These are phyloP conservation scores for Xylaria scruposa DNA, from an alignment of 495 filamentous ascomycete genomes.

Conservation along the genomic window DNA sequence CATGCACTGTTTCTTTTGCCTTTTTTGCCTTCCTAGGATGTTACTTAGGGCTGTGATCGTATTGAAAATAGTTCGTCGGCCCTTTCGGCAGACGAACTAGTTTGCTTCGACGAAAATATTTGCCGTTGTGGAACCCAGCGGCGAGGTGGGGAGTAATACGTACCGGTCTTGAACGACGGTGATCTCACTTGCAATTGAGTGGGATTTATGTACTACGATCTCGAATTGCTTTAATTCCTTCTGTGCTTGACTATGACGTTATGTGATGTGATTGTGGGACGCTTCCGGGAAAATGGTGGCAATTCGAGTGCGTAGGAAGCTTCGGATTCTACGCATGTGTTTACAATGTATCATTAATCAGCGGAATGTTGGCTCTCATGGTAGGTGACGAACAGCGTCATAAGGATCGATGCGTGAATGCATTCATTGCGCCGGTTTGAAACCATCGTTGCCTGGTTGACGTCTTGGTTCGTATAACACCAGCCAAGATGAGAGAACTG, in stretches of 20 bases:
- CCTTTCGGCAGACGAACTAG: background rate
- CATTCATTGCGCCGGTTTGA: background rate
- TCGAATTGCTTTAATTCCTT: too few relatives aligned
- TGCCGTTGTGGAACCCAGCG: background rate
- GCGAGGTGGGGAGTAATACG: background rate
- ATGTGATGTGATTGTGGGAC: background rate
- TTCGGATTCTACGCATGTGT: background rate
- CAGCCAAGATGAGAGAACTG: background rate
- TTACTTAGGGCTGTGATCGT: too few relatives aligned
- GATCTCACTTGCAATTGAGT: background rate
- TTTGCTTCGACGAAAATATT: background rate
- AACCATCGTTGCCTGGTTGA: background rate
- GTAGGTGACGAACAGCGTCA: background rate
- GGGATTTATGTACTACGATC: background rate
- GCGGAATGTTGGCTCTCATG: background rate
- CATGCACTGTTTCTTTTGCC: conserved; percentile 33
- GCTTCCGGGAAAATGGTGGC: background rate
- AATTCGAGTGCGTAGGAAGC: background rate
- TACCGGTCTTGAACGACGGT: background rate
- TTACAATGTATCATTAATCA: background rate
- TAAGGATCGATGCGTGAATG: background rate
- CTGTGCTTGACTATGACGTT: background rate
- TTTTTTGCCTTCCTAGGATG: too few relatives aligned
- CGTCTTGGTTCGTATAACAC: background rate
- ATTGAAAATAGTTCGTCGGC: too few relatives aligned